These are phyloP conservation scores for Closterium sp. DNA, from an alignment of 139 green algal species.

Conservation along the genomic window DNA sequence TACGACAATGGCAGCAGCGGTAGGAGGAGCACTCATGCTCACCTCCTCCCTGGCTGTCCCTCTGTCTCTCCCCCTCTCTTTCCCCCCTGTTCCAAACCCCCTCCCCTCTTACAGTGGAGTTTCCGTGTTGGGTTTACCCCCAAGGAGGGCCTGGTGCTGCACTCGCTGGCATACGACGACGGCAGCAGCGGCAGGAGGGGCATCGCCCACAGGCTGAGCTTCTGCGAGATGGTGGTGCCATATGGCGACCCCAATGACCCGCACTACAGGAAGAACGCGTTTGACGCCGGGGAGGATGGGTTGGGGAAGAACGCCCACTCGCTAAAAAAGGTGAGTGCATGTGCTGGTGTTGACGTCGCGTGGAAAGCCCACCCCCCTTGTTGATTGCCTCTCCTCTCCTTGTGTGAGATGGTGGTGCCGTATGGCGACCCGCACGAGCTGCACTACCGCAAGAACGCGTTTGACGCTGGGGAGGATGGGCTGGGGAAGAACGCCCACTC, in stretches of 20 bases:
- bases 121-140: constrained; percentile 83
- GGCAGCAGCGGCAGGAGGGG: constrained; percentile 59
- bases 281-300: constrained; percentile 78
- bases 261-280: constrained; percentile 81
- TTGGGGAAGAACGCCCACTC: constrained; percentile 55
- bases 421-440: constrained; percentile 70
- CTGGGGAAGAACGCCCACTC: constrained; percentile 52
- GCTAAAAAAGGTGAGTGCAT: constrained; percentile 23
- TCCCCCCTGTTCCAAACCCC: neutral
- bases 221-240: constrained; percentile 89
- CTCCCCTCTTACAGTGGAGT: constrained; percentile 68
- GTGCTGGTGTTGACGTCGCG: neutral
- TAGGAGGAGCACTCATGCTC: constrained; percentile 68
- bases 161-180: constrained; percentile 63
- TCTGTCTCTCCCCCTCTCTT: neutral
- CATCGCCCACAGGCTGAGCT: constrained; percentile 71
- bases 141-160: constrained; percentile 86
- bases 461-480: constrained; percentile 77
- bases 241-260: constrained; percentile 71
- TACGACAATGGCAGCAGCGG: constrained; percentile 60
- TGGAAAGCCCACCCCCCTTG: too few relatives aligned
- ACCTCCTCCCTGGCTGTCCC: neutral
- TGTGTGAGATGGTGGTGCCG: constrained; percentile 88
- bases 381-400: too few relatives aligned
- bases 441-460: constrained; percentile 79